Percentiles rank a stretch among this genome's conserved stretches.
These are phyloP conservation scores for Pezicula radicicola DNA, from an alignment of 2,329 filamentous ascomycete species.

Conservation along the genomic window DNA sequence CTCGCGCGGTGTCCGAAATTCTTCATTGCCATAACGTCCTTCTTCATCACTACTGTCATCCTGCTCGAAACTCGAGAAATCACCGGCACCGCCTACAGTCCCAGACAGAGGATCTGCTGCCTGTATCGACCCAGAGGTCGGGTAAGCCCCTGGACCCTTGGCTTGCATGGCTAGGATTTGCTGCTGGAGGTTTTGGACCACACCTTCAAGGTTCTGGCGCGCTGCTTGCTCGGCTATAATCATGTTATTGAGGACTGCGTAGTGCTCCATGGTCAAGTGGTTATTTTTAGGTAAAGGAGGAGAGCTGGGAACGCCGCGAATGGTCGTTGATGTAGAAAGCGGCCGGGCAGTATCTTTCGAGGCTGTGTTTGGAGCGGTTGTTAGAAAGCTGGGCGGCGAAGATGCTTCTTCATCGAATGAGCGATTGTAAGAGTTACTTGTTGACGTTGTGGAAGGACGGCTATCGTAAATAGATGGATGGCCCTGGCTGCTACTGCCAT, in stretches of 20 bases:
- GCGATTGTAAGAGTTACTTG: slow-evolving; percentile 19
- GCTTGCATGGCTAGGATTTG: slow-evolving; percentile 15
- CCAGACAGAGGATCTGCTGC: slow-evolving; percentile 1
- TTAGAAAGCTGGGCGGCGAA: slow-evolving; percentile 5
- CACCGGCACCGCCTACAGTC: not conserved
- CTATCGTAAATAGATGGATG: slow-evolving; percentile 7
- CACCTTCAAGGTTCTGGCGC: slow-evolving; percentile 51
- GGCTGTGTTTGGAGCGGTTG: slow-evolving; percentile 1
- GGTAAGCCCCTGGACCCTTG: slow-evolving; percentile 2
- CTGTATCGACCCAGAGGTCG: slow-evolving; percentile 8
- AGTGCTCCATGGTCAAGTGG: slow-evolving; percentile 40
- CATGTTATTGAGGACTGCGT: slow-evolving; percentile 46
- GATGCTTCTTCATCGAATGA: slow-evolving; percentile 16
- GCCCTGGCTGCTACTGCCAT: slow-evolving; percentile 3
- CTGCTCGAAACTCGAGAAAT: slow-evolving; percentile 26
- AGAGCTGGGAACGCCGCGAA: slow-evolving; percentile 23
- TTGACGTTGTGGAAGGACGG: slow-evolving; percentile 22
- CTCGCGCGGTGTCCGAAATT: slow-evolving; percentile 52
- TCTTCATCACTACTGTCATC: slow-evolving; percentile 23
- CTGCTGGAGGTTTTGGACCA: slow-evolving; percentile 47
- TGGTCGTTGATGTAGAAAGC: slow-evolving; percentile 28
- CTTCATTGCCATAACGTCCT: slow-evolving; percentile 35
- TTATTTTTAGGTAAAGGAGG: slow-evolving; percentile 22
- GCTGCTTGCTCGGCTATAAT: slow-evolving; percentile 55
- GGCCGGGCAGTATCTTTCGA: slow-evolving; percentile 16